A percentile compares a stretch with the other conserved stretches of the same genome.
These are phyloP conservation scores for Phytophthora sp. DNA, from an alignment of 352 stramenopile species.

Conservation along the genomic window DNA sequence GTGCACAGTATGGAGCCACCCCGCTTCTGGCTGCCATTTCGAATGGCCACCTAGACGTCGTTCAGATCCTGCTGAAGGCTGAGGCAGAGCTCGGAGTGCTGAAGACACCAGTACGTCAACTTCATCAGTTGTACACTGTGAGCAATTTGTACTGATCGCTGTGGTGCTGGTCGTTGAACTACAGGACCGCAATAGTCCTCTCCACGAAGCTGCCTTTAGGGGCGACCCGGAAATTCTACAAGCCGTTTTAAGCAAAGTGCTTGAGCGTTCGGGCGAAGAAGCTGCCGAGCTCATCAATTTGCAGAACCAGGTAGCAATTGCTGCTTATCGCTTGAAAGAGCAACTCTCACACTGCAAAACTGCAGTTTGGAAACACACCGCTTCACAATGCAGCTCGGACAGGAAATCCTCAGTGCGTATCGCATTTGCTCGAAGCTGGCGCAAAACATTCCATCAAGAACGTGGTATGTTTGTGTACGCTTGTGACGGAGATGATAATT, in stretches of 20 bases:
- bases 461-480: constrained; percentile 38
- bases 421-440: constrained; percentile 53
- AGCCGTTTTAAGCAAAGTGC: constrained; percentile 56
- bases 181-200: constrained; percentile 79
- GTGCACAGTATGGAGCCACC: constrained; percentile 70
- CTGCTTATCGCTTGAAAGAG: not conserved
- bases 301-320: constrained; percentile 55
- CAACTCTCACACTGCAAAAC: too few species aligned
- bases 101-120: constrained; percentile 66
- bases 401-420: constrained; percentile 53
- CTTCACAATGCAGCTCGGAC: constrained; percentile 76
- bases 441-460: constrained; percentile 57
- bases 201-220: constrained; percentile 72
- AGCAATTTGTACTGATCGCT: not conserved
- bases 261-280: constrained; percentile 48
- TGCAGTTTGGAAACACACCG: constrained; percentile 80
- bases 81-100: constrained; percentile 64
- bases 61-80: constrained; percentile 60
- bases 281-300: constrained; percentile 51
- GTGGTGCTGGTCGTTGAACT: not conserved
- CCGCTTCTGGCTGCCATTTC: constrained; percentile 72
- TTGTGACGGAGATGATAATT: too few species aligned
- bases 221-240: constrained; percentile 58
- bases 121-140: not conserved
- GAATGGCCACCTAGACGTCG: constrained; percentile 61